Percentiles rank a stretch among this genome's conserved stretches.
Evolutionary conservation across 768 basidiomycete genomes (phyloP).

Genomic region (Amanita rubescens): DNA sequence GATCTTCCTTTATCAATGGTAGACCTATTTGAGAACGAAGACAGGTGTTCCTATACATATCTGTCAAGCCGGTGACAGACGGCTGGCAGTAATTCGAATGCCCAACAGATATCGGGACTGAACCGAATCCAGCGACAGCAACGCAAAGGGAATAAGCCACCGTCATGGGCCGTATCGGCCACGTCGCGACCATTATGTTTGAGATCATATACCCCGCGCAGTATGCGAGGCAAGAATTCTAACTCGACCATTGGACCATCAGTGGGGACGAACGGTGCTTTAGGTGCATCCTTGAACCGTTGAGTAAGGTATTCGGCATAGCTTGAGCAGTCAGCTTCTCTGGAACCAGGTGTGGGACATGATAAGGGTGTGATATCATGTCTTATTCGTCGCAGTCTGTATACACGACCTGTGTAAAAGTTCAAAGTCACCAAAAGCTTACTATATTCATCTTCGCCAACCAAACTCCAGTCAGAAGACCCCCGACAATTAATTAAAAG

Average conservation of each 20-base stretch:
- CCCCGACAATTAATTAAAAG: conserved; percentile 45
- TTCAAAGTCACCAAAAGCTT: conserved; percentile 47
- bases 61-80: conserved; percentile 61
- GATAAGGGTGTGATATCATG: conserved; percentile 63
- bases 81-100: conserved; percentile 55
- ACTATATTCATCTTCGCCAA: conserved; percentile 43
- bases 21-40: conserved; percentile 50
- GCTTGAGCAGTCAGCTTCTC: conserved; percentile 38
- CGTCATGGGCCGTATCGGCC: conserved; percentile 16
- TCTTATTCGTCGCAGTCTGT: conserved; percentile 51
- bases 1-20: conserved; percentile 48
- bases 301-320: conserved; percentile 55
- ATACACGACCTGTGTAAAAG: conserved; percentile 47
- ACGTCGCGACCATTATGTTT: conserved; percentile 12
- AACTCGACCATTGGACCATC: conserved; percentile 62
- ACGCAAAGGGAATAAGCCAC: conserved; percentile 30
- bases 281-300: conserved; percentile 45
- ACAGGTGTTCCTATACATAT: conserved; percentile 50
- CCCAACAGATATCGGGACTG: conserved; percentile 38
- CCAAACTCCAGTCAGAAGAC: conserved; percentile 44
- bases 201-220: conserved; percentile 30
- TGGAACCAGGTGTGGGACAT: conserved; percentile 40
- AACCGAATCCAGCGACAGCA: conserved; percentile 52
- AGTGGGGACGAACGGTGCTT: conserved; percentile 35
- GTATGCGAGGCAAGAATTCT: conserved; percentile 32